These are phyloP conservation scores for Fusarium avenaceum DNA, from an alignment of 2,329 filamentous ascomycete genomes.

Conservation along the genomic window DNA sequence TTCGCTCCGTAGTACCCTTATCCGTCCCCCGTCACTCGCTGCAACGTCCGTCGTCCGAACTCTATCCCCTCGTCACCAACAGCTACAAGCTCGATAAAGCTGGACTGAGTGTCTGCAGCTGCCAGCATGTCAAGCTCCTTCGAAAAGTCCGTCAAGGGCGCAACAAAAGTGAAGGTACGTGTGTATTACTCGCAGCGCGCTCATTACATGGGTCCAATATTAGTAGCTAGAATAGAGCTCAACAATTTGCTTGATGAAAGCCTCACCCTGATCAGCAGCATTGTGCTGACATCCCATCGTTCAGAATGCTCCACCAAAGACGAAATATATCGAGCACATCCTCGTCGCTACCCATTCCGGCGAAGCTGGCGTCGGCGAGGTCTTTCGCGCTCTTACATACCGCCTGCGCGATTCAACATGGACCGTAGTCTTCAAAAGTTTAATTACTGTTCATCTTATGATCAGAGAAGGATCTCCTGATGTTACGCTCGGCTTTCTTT, in stretches of 20 bases:
- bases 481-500: conserved; percentile 86
- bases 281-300: conserved; percentile 11
- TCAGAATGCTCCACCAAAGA: conserved; percentile 94
- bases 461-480: conserved; percentile 94
- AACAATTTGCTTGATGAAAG: background rate
- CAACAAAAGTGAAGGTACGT: conserved; percentile 92
- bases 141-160: conserved; percentile 99
- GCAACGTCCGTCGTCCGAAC: conserved; percentile 34
- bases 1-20: conserved; percentile 27
- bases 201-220: conserved; percentile 2
- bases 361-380: conserved; percentile 93
- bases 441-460: conserved; percentile 97
- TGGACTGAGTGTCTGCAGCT: conserved; percentile 32
- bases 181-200: conserved; percentile 9
- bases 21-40: conserved; percentile 38
- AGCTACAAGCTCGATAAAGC: conserved; percentile 23
- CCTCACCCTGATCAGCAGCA: background rate
- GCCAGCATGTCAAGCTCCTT: conserved; percentile 84
- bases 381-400: conserved; percentile 91
- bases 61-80: conserved; percentile 24
- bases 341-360: conserved; percentile 94
- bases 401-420: conserved; percentile 95
- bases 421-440: conserved; percentile 99
- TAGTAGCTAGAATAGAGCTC: conserved; percentile 8
- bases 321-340: conserved; percentile 99